A percentile compares a stretch with the other conserved stretches of the same genome.
These are phyloP conservation scores for Eucalyptus polyanthemos DNA, from an alignment of 345 rosid species.

Conservation along the genomic window DNA sequence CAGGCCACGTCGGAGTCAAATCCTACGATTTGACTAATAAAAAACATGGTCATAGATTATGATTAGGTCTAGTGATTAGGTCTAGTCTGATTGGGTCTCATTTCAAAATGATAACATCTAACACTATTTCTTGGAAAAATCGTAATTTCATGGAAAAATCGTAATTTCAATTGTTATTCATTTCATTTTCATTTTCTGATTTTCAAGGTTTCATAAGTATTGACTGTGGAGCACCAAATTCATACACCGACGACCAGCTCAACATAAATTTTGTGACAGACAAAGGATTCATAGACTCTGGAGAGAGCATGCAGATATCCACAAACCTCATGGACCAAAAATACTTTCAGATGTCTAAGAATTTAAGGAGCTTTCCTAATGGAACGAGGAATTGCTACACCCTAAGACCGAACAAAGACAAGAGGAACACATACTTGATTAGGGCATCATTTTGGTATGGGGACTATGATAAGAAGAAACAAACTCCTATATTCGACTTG, in stretches of 20 bases:
- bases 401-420: not conserved
- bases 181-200: rapidly evolving
- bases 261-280: no score
- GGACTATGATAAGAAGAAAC: constrained; percentile 20
- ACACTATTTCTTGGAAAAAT: no score
- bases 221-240: no score
- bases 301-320: not conserved
- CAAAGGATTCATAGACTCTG: no score
- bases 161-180: rapidly evolving
- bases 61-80: no score
- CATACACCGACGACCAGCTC: rapidly evolving
- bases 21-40: no score
- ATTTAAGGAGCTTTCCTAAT: constrained; percentile 8
- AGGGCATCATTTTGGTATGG: constrained; percentile 42
- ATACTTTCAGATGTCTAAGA: not conserved
- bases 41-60: no score
- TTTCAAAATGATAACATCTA: rapidly evolving
- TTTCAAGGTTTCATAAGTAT: no score
- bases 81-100: no score
- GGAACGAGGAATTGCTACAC: constrained; percentile 20
- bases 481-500: no score
- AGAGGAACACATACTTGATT: constrained; percentile 14
- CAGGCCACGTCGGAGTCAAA: no score
- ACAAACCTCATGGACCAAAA: not conserved
- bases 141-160: no score